Base-by-base conservation (phyloP, 495 filamentous ascomycete genomes). In the Pyrenopolyporus hunteri region DNA sequence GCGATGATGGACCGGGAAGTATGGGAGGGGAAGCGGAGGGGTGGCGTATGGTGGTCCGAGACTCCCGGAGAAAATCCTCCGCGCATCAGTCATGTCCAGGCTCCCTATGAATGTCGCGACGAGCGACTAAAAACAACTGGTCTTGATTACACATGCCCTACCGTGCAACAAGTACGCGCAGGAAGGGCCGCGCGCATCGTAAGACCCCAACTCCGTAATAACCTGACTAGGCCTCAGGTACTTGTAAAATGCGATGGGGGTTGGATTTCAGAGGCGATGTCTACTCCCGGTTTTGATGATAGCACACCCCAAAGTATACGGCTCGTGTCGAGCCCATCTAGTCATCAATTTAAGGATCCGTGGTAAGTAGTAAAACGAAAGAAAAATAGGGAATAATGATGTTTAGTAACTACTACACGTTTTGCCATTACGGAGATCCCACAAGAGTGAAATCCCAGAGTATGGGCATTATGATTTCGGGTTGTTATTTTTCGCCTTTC, bases 21-120 rank as follows among this genome's bases (percentile, higher is more conserved):
- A n/a, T 36, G 25, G 19, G 56, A 50, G 3, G 25, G 13, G 16
- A 56, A 46, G 51, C 40, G 62, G 4, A 60, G 35, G 14, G 62
- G 56, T 10, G 47, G 44, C 2, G 14, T 65, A 17, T 55, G 62
- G 13, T 55, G 62, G 62, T 9, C 50, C 9, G 35, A 51, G 31
- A 19, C 26, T 3, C 23, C 45, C 20, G 23, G 35, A 19, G 7
- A 4, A 3, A 14, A 8, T 5, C 17, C 16, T n/a, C 28, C 19
- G 4, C 6, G 6, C 16, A 23, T 28, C 10, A 32, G 6, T n/a
- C 26, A n/a, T 29, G 6, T 28, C 20, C 33, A 55, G 20, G 13
- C 37, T 33, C 31, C 8, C 16, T 17, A 33, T 20, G 16, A 58
- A 13, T 13, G 3, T 9, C 19, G 16, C 6, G 1, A n/a, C 0